These are phyloP conservation scores for Uncinocarpus reesii DNA, from an alignment of 2,329 filamentous ascomycete genomes.

Conservation along the genomic window DNA sequence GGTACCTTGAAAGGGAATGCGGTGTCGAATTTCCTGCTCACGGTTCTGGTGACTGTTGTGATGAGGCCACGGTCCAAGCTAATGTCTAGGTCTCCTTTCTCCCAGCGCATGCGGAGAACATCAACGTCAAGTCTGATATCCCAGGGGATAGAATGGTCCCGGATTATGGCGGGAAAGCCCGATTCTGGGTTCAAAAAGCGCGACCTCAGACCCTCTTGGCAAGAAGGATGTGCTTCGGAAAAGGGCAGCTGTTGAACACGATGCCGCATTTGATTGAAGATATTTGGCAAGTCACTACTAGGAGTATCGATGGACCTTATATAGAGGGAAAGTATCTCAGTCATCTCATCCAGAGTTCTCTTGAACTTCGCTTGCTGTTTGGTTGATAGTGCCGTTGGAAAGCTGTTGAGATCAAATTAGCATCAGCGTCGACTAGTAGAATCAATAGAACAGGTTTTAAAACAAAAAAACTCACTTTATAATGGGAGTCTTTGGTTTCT, in stretches of 20 bases:
- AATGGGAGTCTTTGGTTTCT: not conserved
- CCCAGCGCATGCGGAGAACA: conserved; percentile 13
- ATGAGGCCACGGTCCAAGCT: conserved; percentile 14
- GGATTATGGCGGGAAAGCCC: conserved; percentile 15
- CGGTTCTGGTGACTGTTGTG: not conserved
- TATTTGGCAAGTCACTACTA: not conserved
- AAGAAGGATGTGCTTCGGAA: conserved; percentile 7
- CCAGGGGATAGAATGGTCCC: conserved; percentile 12
- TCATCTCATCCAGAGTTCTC: conserved; percentile 8
- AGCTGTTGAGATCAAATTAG: not conserved
- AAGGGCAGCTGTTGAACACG: conserved; percentile 14
- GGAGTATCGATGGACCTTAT: not conserved
- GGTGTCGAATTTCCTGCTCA: conserved; percentile 14
- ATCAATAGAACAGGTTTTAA: not conserved
- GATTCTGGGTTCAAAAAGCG: conserved; percentile 13
- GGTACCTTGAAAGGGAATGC: conserved; percentile 9
- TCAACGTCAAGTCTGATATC: conserved; percentile 16
- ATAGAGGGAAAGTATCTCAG: conserved; percentile 7
- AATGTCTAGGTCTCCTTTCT: conserved; percentile 13
- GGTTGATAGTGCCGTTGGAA: conserved; percentile 3
- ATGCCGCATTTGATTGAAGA: conserved; percentile 11
- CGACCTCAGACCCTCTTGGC: not conserved
- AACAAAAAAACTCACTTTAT: not conserved
- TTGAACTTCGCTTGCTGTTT: conserved; percentile 6
- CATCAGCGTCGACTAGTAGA: not conserved